Evolutionary conservation across 192 early-diverging fungal species (phyloP).

Genomic region (Coemansia nantahalensis): DNA sequence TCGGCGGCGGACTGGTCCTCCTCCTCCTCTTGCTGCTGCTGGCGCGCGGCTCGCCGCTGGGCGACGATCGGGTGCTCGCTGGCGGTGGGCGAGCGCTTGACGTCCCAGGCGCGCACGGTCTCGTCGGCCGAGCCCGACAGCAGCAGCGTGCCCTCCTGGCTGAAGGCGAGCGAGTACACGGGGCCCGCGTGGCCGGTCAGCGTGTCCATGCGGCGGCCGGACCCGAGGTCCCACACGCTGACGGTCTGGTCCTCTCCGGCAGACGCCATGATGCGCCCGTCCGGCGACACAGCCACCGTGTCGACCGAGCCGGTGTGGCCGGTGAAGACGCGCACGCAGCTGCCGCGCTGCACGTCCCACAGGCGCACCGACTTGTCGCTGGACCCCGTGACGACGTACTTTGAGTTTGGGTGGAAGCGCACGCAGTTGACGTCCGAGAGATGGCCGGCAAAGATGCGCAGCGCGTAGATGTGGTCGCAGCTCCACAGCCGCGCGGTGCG

Average conservation of each 20-base stretch:
- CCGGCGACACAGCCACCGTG: conserved; percentile 85
- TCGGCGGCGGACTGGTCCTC: background rate
- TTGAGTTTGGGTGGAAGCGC: conserved; percentile 95
- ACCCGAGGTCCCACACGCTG: conserved; percentile 89
- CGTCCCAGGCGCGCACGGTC: conserved; percentile 90
- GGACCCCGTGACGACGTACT: conserved; percentile 91
- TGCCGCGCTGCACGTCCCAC: conserved; percentile 92
- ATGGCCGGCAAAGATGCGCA: conserved; percentile 98
- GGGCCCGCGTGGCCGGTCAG: conserved; percentile 82
- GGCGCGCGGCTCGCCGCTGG: conserved; percentile 15
- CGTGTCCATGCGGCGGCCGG: conserved; percentile 76
- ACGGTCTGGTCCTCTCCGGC: conserved; percentile 69
- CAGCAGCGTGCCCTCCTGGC: conserved; percentile 72
- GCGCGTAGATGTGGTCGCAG: conserved; percentile 91
- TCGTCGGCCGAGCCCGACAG: conserved; percentile 85
- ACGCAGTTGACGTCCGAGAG: conserved; percentile 94
- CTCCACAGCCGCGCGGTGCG: conserved; percentile 95
- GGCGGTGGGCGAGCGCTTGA: conserved; percentile 58
- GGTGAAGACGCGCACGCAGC: conserved; percentile 85
- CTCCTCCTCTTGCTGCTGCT: conserved; percentile 9
- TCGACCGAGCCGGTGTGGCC: conserved; percentile 82
- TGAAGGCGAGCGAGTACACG: conserved; percentile 86
- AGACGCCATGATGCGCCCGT: conserved; percentile 88
- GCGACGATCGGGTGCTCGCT: conserved; percentile 40
- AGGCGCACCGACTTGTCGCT: conserved; percentile 84